phyloP scores from a whole-genome alignment of 139 green algal genomes.

The Picochlorum sp. region DNA sequence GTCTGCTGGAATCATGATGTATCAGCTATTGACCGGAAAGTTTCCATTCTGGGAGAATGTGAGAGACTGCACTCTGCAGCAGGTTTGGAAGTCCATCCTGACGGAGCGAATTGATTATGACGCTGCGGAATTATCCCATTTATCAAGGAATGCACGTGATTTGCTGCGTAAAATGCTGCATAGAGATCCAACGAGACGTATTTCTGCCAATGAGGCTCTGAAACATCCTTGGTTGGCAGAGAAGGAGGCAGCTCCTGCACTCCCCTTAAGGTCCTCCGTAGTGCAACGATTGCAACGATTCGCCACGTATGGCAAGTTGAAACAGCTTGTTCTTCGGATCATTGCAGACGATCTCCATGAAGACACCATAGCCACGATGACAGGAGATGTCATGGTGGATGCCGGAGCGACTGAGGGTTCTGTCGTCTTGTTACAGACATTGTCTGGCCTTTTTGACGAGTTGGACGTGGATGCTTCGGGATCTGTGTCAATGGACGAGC shows the following conservation, averaged over 20 bases:
- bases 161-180: conserved; percentile 49
- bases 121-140: conserved; percentile 23
- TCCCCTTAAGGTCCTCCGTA: conserved; percentile 25
- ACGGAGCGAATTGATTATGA: conserved; percentile 59
- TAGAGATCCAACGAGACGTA: conserved; percentile 53
- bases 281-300: conserved; percentile 85
- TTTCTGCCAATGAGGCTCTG: conserved; percentile 41
- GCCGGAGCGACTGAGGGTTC: conserved; percentile 11
- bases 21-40: conserved; percentile 79
- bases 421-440: background rate
- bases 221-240: conserved; percentile 24
- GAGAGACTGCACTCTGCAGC: conserved; percentile 57
- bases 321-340: conserved; percentile 82
- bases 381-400: conserved; percentile 2
- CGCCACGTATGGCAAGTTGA: conserved; percentile 79
- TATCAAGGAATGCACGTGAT: conserved; percentile 32
- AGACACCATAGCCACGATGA: background rate
- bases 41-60: conserved; percentile 89
- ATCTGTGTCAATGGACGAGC: conserved; percentile 64
- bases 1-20: conserved; percentile 84
- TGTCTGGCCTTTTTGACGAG: conserved; percentile 41
- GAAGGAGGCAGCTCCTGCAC: background rate
- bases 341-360: conserved; percentile 65
- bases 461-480: conserved; percentile 66
- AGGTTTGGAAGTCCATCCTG: conserved; percentile 78